These are phyloP conservation scores for Hevea brasiliensis DNA, from an alignment of 345 rosid species.

Conservation along the genomic window DNA sequence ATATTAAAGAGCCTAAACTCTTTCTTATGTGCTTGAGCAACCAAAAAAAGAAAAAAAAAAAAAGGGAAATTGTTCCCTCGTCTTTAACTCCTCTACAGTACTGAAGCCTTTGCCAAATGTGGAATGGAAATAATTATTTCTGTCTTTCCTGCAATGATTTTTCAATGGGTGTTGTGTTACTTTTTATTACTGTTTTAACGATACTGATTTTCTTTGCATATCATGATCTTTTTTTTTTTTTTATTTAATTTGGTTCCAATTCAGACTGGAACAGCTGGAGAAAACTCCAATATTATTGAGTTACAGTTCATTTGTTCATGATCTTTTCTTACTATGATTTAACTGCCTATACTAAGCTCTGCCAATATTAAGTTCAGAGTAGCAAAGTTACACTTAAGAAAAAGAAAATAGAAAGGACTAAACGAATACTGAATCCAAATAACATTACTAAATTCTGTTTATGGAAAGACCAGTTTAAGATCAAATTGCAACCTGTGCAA, in stretches of 20 bases:
- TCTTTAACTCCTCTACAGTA: constrained; percentile 9
- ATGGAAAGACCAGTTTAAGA: no score
- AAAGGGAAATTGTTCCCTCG: neutral
- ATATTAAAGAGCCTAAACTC: constrained; percentile 15
- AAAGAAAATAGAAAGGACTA: neutral
- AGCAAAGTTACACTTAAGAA: neutral
- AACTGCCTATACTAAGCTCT: no score
- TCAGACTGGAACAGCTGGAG: no score
- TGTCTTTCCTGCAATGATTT: constrained; percentile 11
- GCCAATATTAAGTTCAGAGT: no score
- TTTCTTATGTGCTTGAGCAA: constrained; percentile 1
- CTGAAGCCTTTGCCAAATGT: constrained; percentile 5
- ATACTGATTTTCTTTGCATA: neutral
- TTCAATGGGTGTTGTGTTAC: constrained; percentile 4
- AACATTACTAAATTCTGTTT: no score
- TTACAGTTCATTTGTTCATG: no score
- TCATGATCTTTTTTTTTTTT: neutral
- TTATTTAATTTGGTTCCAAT: no score
- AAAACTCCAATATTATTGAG: no score
- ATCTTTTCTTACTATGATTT: no score
- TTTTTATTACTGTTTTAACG: neutral
- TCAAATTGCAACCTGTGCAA: no score
- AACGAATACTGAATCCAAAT: no score
- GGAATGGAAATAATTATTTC: neutral
- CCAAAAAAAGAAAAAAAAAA: neutral